These are phyloP conservation scores for Copromyces sp. DNA, from an alignment of 495 filamentous ascomycete genomes.

Conservation along the genomic window DNA sequence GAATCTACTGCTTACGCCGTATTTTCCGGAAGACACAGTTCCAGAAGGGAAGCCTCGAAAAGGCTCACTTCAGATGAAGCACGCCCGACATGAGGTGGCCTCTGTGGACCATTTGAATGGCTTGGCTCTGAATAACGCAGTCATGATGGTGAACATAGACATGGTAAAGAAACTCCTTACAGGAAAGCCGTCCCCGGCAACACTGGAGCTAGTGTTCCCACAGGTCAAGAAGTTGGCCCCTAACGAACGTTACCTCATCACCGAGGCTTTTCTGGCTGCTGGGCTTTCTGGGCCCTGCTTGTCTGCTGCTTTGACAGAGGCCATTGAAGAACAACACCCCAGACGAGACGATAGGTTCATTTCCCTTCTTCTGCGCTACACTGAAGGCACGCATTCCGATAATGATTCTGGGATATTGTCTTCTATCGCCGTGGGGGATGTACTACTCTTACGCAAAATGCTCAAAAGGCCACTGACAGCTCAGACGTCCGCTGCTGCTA, in stretches of 20 bases:
- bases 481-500: conserved; percentile 25
- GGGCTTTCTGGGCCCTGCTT: conserved; percentile 26
- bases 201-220: conserved; percentile 31
- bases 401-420: conserved; percentile 31
- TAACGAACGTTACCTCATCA: conserved; percentile 27
- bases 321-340: conserved; percentile 32
- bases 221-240: conserved; percentile 20
- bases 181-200: conserved; percentile 27
- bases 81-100: conserved; percentile 31
- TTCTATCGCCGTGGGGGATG: conserved; percentile 28
- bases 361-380: conserved; percentile 31
- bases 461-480: conserved; percentile 28
- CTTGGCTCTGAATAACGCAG: conserved; percentile 30
- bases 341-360: conserved; percentile 33
- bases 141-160: conserved; percentile 22
- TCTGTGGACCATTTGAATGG: conserved; percentile 36
- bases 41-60: conserved; percentile 14
- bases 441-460: conserved; percentile 25
- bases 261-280: conserved; percentile 29
- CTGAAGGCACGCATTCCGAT: conserved; percentile 36
- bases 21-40: conserved; percentile 18
- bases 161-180: conserved; percentile 32
- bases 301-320: conserved; percentile 30
- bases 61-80: conserved; percentile 17
- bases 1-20: conserved; percentile 31